Evolutionary conservation across 164 flowering plant species (phyloP).

Genomic region (Vitis riparia): DNA sequence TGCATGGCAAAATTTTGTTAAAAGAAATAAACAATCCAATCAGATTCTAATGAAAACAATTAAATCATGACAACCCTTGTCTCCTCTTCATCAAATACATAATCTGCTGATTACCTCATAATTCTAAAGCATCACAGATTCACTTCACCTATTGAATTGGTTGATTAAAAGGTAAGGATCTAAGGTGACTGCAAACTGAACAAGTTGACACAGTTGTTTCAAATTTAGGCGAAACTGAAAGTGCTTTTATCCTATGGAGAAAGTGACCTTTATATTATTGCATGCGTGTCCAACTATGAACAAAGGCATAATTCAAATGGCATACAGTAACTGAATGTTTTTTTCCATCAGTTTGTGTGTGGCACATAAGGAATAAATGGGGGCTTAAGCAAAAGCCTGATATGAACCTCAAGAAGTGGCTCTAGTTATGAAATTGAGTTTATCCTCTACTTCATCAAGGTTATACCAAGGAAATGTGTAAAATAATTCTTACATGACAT

Average conservation of each 20-base stretch:
- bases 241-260: too few species aligned
- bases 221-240: neutral
- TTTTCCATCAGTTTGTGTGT: neutral
- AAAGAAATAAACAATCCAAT: neutral
- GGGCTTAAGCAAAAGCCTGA: neutral
- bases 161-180: neutral
- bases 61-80: neutral
- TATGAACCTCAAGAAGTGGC: neutral
- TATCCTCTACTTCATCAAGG: neutral
- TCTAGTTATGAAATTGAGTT: neutral
- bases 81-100: neutral
- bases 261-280: too few species aligned
- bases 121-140: neutral
- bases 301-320: too few species aligned
- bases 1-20: slow-evolving; percentile 33
- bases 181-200: neutral
- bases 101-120: neutral
- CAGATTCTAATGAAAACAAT: neutral
- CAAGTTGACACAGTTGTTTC: neutral
- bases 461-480: slow-evolving; percentile 12
- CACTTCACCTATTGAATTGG: neutral
- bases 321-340: too few species aligned
- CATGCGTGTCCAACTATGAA: too few species aligned
- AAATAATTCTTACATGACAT: slow-evolving; percentile 68
- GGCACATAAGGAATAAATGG: neutral